Base-by-base conservation (phyloP, 2,329 filamentous ascomycete species). In the Tolypocladium paradoxum region DNA sequence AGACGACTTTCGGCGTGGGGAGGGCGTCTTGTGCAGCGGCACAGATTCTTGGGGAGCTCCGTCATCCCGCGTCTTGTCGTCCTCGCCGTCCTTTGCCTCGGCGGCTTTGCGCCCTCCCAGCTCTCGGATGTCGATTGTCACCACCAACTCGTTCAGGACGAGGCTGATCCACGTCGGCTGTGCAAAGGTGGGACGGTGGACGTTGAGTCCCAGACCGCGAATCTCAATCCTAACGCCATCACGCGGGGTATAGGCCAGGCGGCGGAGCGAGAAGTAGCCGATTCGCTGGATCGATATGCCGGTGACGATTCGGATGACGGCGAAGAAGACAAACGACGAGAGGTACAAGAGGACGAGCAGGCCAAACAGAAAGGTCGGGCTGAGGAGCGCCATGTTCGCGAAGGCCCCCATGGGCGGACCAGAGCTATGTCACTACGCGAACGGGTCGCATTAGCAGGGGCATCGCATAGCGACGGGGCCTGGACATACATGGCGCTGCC, bases 151-250 rank as follows among this genome's bases (percentile, higher is more conserved):
- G 62, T 83, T 88, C 55, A 99, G 72, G 9, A 93, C 88, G 50
- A 99, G 77, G 67, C 91, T 97, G 62, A 96, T 75, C 90, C 92
- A 97, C 57, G 95, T 97, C 46, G 93, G 93, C 68, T 97, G 90
- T 48, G 92, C 90, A 70, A 99, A 97, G 6, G 93, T 97, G 14
- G 93, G 93, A 5, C 91, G 84, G 71, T 99, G 93, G 57, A 97
- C 71, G 54, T 88, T 87, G 62, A 99, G 77, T 46, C 93, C 90
- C 51, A 99, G 77, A 50, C 91, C 89, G 50, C 93, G 84, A 53
- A 99, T 84, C 68, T 96, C 90, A 68, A 99, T 83, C 63, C 87
- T 87, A 64, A 96, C 75, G 61, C 93, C 93, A 79, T 96, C 90
- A 69, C 81, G 85, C 31, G 90, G 90, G 16, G 88, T 89, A 69